Evolutionary conservation across 257 asterid genomes (phyloP).

Genomic region (Scutellaria galericulata): DNA sequence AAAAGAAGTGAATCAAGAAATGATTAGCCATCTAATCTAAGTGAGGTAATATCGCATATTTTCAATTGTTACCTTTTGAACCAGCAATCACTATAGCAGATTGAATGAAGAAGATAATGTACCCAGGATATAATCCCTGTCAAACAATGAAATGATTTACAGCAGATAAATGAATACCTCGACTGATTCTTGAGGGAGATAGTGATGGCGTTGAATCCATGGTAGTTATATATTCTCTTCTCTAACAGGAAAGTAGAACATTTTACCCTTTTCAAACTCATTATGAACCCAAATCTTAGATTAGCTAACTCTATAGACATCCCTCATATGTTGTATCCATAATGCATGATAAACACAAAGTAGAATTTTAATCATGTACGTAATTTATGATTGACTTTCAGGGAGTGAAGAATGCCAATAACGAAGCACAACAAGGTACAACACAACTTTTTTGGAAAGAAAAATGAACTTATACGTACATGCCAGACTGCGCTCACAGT

Average conservation of each 20-base stretch:
- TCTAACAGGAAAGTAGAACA: neutral
- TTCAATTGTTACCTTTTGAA: slow-evolving; percentile 70
- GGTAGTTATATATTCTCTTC: too few relatives aligned
- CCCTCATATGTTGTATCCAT: slow-evolving; percentile 5
- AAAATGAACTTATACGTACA: slow-evolving; percentile 55
- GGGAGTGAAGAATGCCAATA: neutral
- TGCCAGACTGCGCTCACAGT: slow-evolving; percentile 97
- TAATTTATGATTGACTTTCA: neutral
- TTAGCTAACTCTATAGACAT: neutral
- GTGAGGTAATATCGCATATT: neutral
- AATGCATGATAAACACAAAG: neutral
- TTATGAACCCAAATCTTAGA: neutral
- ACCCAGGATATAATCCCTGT: slow-evolving; percentile 94
- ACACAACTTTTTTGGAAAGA: slow-evolving; percentile 4
- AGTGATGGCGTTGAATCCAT: too few relatives aligned
- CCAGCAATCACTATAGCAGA: slow-evolving; percentile 87
- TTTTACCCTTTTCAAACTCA: neutral
- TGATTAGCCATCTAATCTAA: neutral
- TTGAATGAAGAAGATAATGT: slow-evolving; percentile 83
- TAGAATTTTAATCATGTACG: neutral
- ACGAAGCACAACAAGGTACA: neutral
- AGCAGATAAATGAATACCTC: neutral
- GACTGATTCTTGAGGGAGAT: neutral
- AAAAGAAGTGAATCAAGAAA: slow-evolving; percentile 31
- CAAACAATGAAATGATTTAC: slow-evolving; percentile 14